Conservation (phyloP, 148 eudicot genomes). For the Heliosperma pusillum region DNA sequence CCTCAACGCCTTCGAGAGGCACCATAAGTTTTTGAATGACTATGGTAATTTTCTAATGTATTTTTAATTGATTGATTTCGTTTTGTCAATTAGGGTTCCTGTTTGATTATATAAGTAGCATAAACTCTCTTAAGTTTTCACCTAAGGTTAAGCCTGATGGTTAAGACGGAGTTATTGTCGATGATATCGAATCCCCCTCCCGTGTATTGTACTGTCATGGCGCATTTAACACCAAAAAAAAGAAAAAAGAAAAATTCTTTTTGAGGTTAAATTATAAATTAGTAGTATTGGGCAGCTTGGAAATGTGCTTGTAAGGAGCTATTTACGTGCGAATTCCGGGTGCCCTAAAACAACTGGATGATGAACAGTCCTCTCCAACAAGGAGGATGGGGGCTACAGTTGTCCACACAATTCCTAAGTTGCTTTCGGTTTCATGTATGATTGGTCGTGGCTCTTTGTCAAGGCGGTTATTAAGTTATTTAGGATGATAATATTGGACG, state of each 20-base stretch:
- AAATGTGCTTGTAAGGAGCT: slow-evolving; percentile 35
- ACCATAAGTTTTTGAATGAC: slow-evolving; percentile 63
- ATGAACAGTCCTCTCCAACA: slow-evolving; percentile 61
- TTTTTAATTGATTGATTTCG: neutral
- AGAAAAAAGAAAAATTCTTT: too few species aligned
- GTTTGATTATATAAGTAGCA: neutral
- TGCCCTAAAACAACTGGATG: slow-evolving; percentile 50
- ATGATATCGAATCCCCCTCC: neutral
- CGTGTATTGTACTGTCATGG: neutral
- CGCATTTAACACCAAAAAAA: neutral
- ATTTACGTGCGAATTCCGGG: slow-evolving; percentile 37
- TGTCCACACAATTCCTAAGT: slow-evolving; percentile 30
- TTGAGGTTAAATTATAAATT: neutral
- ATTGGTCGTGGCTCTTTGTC: neutral
- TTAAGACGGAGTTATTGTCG: neutral
- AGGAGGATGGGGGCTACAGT: slow-evolving; percentile 71
- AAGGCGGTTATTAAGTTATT: neutral
- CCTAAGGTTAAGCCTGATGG: neutral
- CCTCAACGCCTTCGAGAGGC: slow-evolving; percentile 76
- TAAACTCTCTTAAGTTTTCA: neutral
- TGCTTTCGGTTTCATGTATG: neutral
- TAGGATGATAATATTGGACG: slow-evolving; percentile 1
- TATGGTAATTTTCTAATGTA: slow-evolving; percentile 37
- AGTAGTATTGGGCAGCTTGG: neutral
- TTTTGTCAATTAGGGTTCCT: neutral